Conservation (phyloP, 148 eudicot genomes). For the Cornus suecica region DNA sequence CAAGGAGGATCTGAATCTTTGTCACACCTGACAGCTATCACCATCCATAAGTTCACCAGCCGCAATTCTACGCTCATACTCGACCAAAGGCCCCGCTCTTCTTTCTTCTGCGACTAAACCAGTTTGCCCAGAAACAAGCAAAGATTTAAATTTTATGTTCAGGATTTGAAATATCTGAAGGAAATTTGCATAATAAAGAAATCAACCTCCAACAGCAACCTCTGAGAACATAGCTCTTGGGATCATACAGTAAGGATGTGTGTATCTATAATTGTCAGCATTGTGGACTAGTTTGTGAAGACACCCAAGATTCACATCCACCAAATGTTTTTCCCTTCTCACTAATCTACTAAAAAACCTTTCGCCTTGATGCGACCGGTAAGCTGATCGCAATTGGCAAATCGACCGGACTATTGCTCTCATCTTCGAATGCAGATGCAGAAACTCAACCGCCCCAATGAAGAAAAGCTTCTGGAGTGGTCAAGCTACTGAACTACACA, state of each 20-base stretch:
- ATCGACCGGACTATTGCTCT: slow-evolving; percentile 41
- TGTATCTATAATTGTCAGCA: slow-evolving; percentile 23
- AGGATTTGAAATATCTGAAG: not conserved
- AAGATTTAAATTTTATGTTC: not conserved
- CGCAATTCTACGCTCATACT: slow-evolving; percentile 79
- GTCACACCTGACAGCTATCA: slow-evolving; percentile 71
- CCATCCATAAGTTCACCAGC: slow-evolving; percentile 91
- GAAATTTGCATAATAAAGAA: slow-evolving; percentile 3
- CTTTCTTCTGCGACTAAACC: slow-evolving; percentile 24
- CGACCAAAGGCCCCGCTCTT: slow-evolving; percentile 75
- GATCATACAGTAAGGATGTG: slow-evolving; percentile 30
- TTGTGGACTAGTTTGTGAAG: slow-evolving; percentile 23
- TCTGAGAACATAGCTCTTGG: slow-evolving; percentile 43
- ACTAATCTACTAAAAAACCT: slow-evolving; percentile 21
- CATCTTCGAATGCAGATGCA: slow-evolving; percentile 32
- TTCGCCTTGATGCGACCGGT: slow-evolving; percentile 28
- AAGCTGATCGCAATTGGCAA: slow-evolving; percentile 36
- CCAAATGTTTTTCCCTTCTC: slow-evolving; percentile 26
- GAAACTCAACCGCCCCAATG: slow-evolving; percentile 17
- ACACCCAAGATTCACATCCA: slow-evolving; percentile 18
- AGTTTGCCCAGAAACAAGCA: not conserved
- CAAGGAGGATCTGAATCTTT: not conserved
- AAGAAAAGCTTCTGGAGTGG: slow-evolving; percentile 22
- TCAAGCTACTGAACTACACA: not conserved
- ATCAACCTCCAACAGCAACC: slow-evolving; percentile 52